These are phyloP conservation scores for Chloranthus sessilifolius DNA, from an alignment of 164 flowering plant genomes.

Conservation along the genomic window DNA sequence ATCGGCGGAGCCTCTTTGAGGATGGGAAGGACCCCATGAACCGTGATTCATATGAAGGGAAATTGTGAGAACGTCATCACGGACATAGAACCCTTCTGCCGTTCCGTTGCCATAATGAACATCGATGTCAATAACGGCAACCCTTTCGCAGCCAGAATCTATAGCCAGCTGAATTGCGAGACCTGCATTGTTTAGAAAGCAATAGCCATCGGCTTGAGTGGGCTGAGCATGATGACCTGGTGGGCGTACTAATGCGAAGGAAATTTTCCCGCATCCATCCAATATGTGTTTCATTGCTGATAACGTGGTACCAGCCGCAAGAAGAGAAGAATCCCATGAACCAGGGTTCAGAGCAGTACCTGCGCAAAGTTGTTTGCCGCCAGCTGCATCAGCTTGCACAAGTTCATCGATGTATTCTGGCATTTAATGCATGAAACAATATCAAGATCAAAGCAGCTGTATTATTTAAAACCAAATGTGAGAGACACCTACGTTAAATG, in stretches of 20 bases:
- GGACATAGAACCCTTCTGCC: slow-evolving; percentile 78
- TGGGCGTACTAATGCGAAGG: slow-evolving; percentile 86
- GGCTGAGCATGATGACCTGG: slow-evolving; percentile 99
- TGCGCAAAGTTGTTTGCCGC: slow-evolving; percentile 49
- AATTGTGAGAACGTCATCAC: slow-evolving; percentile 68
- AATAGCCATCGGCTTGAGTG: slow-evolving; percentile 87
- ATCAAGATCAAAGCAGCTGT: background rate
- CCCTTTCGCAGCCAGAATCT: slow-evolving; percentile 49
- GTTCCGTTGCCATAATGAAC: slow-evolving; percentile 98
- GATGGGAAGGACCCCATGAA: slow-evolving; percentile 98
- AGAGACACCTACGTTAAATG: too few relatives aligned
- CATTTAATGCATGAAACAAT: slow-evolving; percentile 5
- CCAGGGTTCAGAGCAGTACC: slow-evolving; percentile 87
- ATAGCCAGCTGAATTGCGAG: slow-evolving; percentile 77
- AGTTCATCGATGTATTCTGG: slow-evolving; percentile 70
- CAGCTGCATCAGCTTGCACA: slow-evolving; percentile 59
- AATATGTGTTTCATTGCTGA: slow-evolving; percentile 79
- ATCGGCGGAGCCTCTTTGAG: slow-evolving; percentile 64
- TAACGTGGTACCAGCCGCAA: slow-evolving; percentile 87
- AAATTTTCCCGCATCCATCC: slow-evolving; percentile 61
- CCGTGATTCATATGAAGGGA: slow-evolving; percentile 99
- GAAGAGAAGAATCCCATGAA: slow-evolving; percentile 74
- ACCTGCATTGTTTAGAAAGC: slow-evolving; percentile 92
- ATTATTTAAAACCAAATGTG: background rate
- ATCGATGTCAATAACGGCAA: slow-evolving; percentile 86